phyloP scores from a whole-genome alignment of 1,139 yeast species.

The Scheffersomyces parashehatae region DNA sequence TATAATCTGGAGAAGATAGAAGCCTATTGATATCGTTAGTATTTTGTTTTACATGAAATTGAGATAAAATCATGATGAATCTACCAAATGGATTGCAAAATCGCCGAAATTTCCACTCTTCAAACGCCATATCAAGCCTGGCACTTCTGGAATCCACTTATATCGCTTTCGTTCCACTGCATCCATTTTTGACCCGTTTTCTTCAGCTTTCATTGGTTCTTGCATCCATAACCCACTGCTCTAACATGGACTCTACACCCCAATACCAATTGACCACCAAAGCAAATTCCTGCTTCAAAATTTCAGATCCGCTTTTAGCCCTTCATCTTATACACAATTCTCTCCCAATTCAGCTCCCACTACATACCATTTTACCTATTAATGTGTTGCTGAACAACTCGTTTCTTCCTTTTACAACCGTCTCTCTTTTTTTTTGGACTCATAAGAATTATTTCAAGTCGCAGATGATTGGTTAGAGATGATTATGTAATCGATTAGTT shows the following conservation, averaged over 20 bases:
- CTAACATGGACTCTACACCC: slow-evolving; percentile 3
- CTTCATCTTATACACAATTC: not conserved
- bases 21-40: slow-evolving; percentile 9
- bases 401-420: not conserved
- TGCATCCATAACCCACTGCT: slow-evolving; percentile 2
- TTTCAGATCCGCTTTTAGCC: not conserved
- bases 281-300: not conserved
- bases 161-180: too few species aligned
- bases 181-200: not conserved
- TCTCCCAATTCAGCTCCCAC: slow-evolving; percentile 6
- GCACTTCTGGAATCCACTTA: not conserved
- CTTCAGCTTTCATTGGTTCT: slow-evolving; percentile 1
- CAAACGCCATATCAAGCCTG: not conserved
- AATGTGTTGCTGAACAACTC: not conserved
- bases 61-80: not conserved
- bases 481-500: not conserved
- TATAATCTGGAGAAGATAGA: slow-evolving; percentile 39
- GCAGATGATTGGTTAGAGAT: slow-evolving; percentile 9
- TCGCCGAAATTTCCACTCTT: too few species aligned
- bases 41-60: not conserved
- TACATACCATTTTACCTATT: slow-evolving; percentile 1
- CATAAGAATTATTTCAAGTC: slow-evolving; percentile 8
- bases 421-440: slow-evolving; percentile 4
- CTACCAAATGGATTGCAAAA: too few species aligned
- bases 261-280: slow-evolving; percentile 6